These are phyloP conservation scores for Zymoseptoria crescenta DNA, from an alignment of 2,329 filamentous ascomycete genomes.

Conservation along the genomic window DNA sequence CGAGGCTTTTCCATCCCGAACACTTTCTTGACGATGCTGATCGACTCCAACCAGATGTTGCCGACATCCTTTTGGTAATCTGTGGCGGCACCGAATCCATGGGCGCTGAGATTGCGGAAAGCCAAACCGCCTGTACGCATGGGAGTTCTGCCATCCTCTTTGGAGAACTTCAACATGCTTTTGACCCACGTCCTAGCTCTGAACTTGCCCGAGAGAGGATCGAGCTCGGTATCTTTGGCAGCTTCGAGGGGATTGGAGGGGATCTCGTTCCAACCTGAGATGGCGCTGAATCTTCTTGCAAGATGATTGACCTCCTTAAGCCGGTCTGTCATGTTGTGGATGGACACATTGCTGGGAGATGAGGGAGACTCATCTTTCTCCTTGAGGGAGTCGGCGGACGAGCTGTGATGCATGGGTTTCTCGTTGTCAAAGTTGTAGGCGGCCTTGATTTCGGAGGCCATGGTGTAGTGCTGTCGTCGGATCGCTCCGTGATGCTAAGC, in stretches of 20 bases:
- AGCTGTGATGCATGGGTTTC: background rate
- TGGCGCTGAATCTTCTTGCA: background rate
- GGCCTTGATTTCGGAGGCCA: background rate
- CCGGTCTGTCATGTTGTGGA: background rate
- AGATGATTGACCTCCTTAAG: background rate
- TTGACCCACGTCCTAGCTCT: slow-evolving; percentile 43
- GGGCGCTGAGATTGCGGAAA: slow-evolving; percentile 41
- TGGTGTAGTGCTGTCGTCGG: background rate
- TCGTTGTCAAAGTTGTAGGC: background rate
- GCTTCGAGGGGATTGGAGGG: slow-evolving; percentile 35
- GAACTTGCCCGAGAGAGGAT: slow-evolving; percentile 42
- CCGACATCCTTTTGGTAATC: slow-evolving; percentile 46
- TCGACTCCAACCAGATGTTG: slow-evolving; percentile 38
- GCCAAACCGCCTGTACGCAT: slow-evolving; percentile 40
- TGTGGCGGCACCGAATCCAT: slow-evolving; percentile 42
- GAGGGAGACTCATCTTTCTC: background rate
- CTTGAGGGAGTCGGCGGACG: background rate
- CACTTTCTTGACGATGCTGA: slow-evolving; percentile 32
- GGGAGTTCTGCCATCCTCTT: slow-evolving; percentile 36
- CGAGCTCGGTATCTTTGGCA: slow-evolving; percentile 36
- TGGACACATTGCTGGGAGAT: background rate
- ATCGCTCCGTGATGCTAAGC: background rate
- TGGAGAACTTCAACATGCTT: slow-evolving; percentile 41
- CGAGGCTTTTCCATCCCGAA: slow-evolving; percentile 25
- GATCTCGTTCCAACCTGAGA: slow-evolving; percentile 31